These are phyloP conservation scores for Rhizopus sp. DNA, from an alignment of 371 early-diverging fungal genomes.

Conservation along the genomic window DNA sequence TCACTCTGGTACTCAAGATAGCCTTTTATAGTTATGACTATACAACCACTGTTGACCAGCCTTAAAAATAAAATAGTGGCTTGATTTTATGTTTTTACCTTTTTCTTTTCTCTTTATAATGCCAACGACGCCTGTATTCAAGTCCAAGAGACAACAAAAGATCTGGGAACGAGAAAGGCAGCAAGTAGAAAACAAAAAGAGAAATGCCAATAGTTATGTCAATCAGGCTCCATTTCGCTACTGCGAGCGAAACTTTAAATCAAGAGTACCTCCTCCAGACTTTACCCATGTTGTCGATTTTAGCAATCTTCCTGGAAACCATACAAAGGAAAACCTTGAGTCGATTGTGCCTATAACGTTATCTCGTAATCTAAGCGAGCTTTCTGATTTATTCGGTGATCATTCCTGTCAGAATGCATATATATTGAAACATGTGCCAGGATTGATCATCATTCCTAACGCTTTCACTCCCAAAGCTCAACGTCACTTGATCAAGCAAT, in stretches of 20 bases:
- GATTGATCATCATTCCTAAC: conserved; percentile 71
- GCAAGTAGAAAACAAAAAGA: conserved; percentile 28
- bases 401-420: conserved; percentile 15
- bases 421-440: conserved; percentile 24
- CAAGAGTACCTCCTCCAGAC: conserved; percentile 59
- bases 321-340: conserved; percentile 20
- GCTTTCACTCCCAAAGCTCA: conserved; percentile 72
- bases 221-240: conserved; percentile 79
- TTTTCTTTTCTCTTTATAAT: conserved; percentile 1
- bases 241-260: conserved; percentile 72
- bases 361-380: conserved; percentile 15
- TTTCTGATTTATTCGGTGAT: conserved; percentile 27
- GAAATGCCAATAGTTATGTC: conserved; percentile 32
- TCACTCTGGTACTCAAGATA: conserved; percentile 81
- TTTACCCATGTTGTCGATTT: conserved; percentile 62
- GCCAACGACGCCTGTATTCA: conserved; percentile 17
- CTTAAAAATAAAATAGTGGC: conserved; percentile 3
- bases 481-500: conserved; percentile 59
- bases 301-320: conserved; percentile 21
- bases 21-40: conserved; percentile 69
- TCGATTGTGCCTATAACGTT: conserved; percentile 35
- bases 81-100: background rate
- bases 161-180: conserved; percentile 36
- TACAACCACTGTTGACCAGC: background rate
- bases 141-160: conserved; percentile 47